Conservation (phyloP, 2,329 filamentous ascomycete species). For the Penicillium sp. region DNA sequence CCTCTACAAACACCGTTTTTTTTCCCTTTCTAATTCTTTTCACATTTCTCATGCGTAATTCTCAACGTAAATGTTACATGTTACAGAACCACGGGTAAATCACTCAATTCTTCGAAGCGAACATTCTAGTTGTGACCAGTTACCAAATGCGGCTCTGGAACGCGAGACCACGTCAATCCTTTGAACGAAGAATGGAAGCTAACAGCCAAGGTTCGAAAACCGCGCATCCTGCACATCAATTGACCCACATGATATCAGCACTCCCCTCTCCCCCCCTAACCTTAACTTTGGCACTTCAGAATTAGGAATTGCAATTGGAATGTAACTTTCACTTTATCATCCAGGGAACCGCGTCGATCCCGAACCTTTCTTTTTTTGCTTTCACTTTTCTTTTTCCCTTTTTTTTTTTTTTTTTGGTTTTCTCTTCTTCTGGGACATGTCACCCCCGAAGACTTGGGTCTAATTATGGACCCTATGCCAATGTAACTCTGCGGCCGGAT, state of each 20-base stretch:
- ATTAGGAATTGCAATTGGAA: neutral
- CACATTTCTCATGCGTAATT: neutral
- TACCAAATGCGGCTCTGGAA: too few species aligned
- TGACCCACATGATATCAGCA: neutral
- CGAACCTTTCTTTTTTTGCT: neutral
- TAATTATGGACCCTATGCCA: neutral
- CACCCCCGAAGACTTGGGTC: neutral
- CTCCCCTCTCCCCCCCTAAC: neutral
- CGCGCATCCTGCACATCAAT: neutral
- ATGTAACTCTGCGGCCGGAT: neutral
- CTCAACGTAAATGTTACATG: too few species aligned
- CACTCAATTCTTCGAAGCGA: too few species aligned
- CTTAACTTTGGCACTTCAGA: neutral
- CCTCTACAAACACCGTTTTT: slow-evolving; percentile 7
- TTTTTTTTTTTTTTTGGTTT: neutral
- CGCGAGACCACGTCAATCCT: too few species aligned
- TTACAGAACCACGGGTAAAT: too few species aligned
- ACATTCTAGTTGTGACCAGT: too few species aligned
- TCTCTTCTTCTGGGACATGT: neutral
- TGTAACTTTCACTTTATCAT: neutral
- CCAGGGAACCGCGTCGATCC: neutral
- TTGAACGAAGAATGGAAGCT: too few species aligned
- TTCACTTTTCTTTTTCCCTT: neutral
- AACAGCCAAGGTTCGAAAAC: too few species aligned
- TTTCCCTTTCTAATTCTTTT: neutral